Percentiles rank a stretch among this genome's conserved stretches.
Conservation (phyloP, 2,329 filamentous ascomycete species). For the Chrysoporthe austroafricana region DNA sequence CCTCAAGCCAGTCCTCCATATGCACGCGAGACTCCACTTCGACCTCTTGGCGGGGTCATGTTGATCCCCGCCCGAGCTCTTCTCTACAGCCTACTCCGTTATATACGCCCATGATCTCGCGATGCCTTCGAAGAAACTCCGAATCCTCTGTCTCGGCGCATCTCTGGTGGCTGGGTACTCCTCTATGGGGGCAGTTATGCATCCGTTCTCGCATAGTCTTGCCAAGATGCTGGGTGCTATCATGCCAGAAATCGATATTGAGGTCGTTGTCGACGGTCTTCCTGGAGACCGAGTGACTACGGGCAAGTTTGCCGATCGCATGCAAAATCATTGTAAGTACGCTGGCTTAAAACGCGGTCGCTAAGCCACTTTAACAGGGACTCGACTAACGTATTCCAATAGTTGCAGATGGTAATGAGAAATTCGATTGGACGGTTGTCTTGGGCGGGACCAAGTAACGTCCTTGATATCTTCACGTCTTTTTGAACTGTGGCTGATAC, state of each 20-base stretch:
- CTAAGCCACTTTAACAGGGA: background rate
- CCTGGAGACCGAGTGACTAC: constrained; percentile 35
- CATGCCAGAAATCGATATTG: constrained; percentile 21
- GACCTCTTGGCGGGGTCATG: background rate
- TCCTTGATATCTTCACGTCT: background rate
- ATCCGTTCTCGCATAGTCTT: constrained; percentile 20
- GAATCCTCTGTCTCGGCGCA: constrained; percentile 22
- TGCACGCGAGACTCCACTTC: background rate
- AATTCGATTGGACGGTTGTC: constrained; percentile 64
- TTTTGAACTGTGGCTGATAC: background rate
- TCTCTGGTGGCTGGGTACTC: constrained; percentile 25
- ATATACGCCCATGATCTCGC: background rate
- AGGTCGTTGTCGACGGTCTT: constrained; percentile 33
- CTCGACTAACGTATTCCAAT: background rate
- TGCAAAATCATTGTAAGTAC: constrained; percentile 34
- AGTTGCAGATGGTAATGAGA: constrained; percentile 24
- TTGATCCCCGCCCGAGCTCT: background rate
- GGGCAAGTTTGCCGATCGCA: constrained; percentile 32
- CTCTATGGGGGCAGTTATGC: constrained; percentile 17
- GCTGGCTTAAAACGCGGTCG: background rate
- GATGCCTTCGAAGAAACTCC: constrained; percentile 18
- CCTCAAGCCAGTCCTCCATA: background rate
- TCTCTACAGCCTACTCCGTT: background rate
- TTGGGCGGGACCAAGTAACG: constrained; percentile 64
- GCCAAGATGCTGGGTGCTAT: constrained; percentile 18